A percentile compares a stretch with the other conserved stretches of the same genome.
phyloP scores from a whole-genome alignment of 1,284 basidiomycete genomes.

The Veloboletus limbatus region DNA sequence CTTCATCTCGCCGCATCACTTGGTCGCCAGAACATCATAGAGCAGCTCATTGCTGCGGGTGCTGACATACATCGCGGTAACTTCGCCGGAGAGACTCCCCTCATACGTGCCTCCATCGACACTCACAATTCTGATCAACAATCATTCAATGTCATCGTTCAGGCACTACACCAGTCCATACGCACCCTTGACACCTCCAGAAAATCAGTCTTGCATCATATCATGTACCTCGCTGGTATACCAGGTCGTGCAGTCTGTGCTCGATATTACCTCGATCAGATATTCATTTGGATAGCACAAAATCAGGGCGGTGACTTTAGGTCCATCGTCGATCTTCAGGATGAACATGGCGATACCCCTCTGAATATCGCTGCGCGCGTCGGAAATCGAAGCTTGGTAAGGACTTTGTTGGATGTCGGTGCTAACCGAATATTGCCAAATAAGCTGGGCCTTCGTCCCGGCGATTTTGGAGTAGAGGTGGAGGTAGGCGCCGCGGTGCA shows the following conservation, averaged over 20 bases:
- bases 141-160: constrained; percentile 69
- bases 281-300: constrained; percentile 82
- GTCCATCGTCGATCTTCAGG: constrained; percentile 87
- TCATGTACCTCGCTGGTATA: constrained; percentile 87
- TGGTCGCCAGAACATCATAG: constrained; percentile 65
- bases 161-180: constrained; percentile 67
- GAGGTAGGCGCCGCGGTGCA: constrained; percentile 54
- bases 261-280: constrained; percentile 89
- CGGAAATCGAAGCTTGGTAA: constrained; percentile 86
- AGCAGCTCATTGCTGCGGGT: constrained; percentile 67
- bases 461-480: constrained; percentile 91
- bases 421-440: constrained; percentile 92
- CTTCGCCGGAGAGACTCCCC: constrained; percentile 90
- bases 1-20: constrained; percentile 93
- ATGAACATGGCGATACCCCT: constrained; percentile 95
- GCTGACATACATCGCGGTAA: constrained; percentile 91
- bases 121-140: constrained; percentile 85
- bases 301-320: constrained; percentile 72
- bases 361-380: constrained; percentile 94
- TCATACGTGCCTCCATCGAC: constrained; percentile 90
- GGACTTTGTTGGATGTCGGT: constrained; percentile 88
- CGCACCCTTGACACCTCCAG: constrained; percentile 89
- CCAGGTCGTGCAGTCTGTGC: constrained; percentile 84
- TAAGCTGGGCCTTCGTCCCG: constrained; percentile 88
- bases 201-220: constrained; percentile 92